These are phyloP conservation scores for Ascochyta rabiei DNA, from an alignment of 2,329 filamentous ascomycete genomes.

Conservation along the genomic window DNA sequence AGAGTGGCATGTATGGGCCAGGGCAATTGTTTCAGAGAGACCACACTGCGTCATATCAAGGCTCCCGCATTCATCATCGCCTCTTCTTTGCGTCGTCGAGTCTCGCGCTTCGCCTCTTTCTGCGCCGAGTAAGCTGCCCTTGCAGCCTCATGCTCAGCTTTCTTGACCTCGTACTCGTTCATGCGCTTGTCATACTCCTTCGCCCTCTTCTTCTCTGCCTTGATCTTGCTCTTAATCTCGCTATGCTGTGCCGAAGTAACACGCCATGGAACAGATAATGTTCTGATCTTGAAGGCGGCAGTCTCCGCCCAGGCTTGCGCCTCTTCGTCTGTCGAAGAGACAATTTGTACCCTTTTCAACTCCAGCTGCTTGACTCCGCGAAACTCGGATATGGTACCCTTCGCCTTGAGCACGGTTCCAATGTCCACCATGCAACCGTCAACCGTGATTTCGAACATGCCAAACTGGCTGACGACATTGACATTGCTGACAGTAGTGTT, in stretches of 20 bases:
- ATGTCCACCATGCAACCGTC: slow-evolving; percentile 47
- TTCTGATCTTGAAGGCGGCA: slow-evolving; percentile 55
- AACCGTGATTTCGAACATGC: slow-evolving; percentile 51
- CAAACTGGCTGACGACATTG: slow-evolving; percentile 43
- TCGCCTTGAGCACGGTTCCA: slow-evolving; percentile 61
- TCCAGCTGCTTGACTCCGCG: slow-evolving; percentile 59
- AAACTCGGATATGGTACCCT: slow-evolving; percentile 62
- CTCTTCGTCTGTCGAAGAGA: slow-evolving; percentile 62
- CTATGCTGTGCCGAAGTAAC: slow-evolving; percentile 53
- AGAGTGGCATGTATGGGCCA: not conserved
- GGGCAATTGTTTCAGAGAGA: not conserved
- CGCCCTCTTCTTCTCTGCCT: slow-evolving; percentile 49
- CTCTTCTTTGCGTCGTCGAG: slow-evolving; percentile 51
- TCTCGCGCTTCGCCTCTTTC: slow-evolving; percentile 51
- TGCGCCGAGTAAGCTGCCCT: slow-evolving; percentile 38
- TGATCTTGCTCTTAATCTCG: slow-evolving; percentile 48
- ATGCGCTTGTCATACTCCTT: slow-evolving; percentile 41
- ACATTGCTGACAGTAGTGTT: slow-evolving; percentile 50
- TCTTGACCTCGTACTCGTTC: slow-evolving; percentile 44
- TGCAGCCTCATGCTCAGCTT: slow-evolving; percentile 38
- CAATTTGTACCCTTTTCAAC: slow-evolving; percentile 57
- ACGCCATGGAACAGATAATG: slow-evolving; percentile 61
- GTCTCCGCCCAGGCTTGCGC: slow-evolving; percentile 59
- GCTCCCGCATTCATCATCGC: slow-evolving; percentile 52
- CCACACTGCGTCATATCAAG: slow-evolving; percentile 29